Conservation (phyloP, 2,329 filamentous ascomycete genomes). For the Zymoseptoria tritici region DNA sequence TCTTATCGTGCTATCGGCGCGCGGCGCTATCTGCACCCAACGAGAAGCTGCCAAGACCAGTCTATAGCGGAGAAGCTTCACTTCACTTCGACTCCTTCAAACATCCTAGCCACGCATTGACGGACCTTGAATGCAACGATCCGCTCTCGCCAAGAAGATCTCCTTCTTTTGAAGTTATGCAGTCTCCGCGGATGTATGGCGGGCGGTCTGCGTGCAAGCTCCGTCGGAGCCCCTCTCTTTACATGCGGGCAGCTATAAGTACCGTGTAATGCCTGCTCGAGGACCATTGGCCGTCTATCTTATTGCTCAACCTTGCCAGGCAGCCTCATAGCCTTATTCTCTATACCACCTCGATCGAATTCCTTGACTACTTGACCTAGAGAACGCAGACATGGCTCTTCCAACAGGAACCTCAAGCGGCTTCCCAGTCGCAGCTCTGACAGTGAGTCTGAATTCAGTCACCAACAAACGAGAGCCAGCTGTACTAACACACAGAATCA, state of each 20-base stretch:
- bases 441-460: slow-evolving; percentile 5
- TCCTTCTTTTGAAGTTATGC: background rate
- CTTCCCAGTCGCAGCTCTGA: slow-evolving; percentile 17
- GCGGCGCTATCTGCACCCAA: background rate
- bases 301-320: background rate
- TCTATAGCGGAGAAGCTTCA: background rate
- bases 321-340: background rate
- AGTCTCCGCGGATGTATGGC: background rate
- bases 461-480: background rate
- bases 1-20: background rate
- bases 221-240: background rate
- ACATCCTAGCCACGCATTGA: background rate
- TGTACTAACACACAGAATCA: background rate
- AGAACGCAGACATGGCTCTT: background rate
- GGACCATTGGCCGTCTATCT: background rate
- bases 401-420: slow-evolving; percentile 15
- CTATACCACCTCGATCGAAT: background rate
- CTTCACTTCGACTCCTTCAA: background rate
- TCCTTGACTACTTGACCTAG: background rate
- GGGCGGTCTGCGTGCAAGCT: background rate
- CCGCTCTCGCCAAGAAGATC: background rate
- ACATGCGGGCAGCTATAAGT: background rate
- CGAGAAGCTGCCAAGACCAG: background rate
- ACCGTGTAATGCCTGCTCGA: background rate
- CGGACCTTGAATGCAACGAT: background rate